Conservation (phyloP, 345 rosid species). For the Lepidium aucheri region DNA sequence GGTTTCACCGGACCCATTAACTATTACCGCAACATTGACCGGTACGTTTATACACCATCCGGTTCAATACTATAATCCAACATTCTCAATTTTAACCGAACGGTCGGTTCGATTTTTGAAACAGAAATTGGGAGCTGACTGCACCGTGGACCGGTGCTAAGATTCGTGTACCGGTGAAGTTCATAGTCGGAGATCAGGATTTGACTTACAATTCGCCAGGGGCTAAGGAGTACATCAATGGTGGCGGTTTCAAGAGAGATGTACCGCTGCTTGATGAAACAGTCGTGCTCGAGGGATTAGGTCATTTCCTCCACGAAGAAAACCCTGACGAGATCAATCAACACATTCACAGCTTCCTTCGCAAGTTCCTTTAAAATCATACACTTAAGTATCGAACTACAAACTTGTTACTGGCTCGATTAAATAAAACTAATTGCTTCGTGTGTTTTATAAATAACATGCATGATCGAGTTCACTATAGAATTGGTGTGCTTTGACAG, state of each 20-base stretch:
- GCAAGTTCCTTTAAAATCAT: conserved; percentile 4
- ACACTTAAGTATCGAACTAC: not conserved
- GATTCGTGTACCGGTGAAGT: conserved; percentile 62
- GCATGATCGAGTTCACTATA: too few relatives aligned
- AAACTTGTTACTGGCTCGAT: not conserved
- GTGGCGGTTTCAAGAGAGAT: conserved; percentile 43
- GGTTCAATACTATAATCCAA: not conserved
- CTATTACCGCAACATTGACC: conserved; percentile 63
- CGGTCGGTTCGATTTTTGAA: not conserved
- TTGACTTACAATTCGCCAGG: conserved; percentile 46
- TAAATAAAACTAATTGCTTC: not conserved
- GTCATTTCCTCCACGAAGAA: conserved; percentile 66
- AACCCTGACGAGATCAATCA: conserved; percentile 48
- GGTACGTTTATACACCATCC: conserved; percentile 28
- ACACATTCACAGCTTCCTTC: conserved; percentile 55
- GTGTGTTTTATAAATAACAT: too few relatives aligned
- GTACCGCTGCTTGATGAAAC: conserved; percentile 70
- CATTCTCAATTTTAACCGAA: not conserved
- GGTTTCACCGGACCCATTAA: conserved; percentile 80
- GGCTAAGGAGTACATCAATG: conserved; percentile 42
- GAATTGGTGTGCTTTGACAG: too few relatives aligned
- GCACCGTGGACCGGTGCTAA: conserved; percentile 54
- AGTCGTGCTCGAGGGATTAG: conserved; percentile 62
- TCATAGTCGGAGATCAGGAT: conserved; percentile 69
- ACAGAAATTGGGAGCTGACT: conserved; percentile 73